Evolutionary conservation across 139 green algal species (phyloP).

Genomic region (Mesostigma viride): DNA sequence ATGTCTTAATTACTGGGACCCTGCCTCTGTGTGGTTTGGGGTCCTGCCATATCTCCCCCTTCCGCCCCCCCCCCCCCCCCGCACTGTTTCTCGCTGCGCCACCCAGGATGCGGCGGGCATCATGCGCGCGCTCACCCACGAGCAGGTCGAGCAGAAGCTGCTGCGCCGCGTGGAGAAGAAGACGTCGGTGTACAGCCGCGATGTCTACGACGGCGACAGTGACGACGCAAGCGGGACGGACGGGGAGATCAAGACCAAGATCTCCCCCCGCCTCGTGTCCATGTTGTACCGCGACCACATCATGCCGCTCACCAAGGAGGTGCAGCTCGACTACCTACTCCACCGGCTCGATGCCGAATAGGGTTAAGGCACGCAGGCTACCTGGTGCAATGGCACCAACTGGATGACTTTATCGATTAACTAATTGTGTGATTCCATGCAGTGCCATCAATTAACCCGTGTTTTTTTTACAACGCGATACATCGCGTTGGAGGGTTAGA

Average conservation of each 20-base stretch:
- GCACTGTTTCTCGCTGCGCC: no score
- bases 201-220: neutral
- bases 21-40: no score
- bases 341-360: conserved; percentile 53
- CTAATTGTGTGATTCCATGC: no score
- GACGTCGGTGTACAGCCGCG: conserved; percentile 69
- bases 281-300: conserved; percentile 78
- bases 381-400: no score
- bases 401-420: no score
- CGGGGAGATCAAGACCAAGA: conserved; percentile 16
- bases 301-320: conserved; percentile 96
- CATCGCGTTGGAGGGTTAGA: no score
- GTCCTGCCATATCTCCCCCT: no score
- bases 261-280: conserved; percentile 40
- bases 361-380: no score
- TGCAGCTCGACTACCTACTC: conserved; percentile 76
- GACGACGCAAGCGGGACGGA: neutral
- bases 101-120: conserved; percentile 68
- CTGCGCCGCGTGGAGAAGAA: conserved; percentile 78
- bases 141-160: conserved; percentile 63
- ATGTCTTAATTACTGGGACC: no score
- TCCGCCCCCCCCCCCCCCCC: no score
- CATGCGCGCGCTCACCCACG: conserved; percentile 81
- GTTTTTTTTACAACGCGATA: no score
- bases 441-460: no score